Conservation (phyloP, 345 rosid genomes). For the Aethionema arabicum region DNA sequence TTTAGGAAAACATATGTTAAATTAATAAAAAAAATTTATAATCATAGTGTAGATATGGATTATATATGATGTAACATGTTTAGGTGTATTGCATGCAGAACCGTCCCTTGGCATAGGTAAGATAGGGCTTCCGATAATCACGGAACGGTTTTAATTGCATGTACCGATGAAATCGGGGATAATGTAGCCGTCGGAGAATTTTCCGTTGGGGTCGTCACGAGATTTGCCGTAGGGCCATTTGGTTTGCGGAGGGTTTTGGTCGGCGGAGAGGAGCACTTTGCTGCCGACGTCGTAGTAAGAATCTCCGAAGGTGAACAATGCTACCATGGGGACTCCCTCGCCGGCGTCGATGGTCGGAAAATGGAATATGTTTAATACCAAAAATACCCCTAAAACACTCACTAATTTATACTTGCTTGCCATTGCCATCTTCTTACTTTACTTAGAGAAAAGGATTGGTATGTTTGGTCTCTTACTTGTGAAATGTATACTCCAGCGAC, state of each 20-base stretch:
- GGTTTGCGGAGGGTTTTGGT: not conserved
- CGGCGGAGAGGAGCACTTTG: conserved; percentile 15
- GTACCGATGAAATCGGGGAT: conserved; percentile 44
- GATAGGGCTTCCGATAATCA: no score
- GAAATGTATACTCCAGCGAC: no score
- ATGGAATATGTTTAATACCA: conserved; percentile 11
- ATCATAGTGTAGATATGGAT: no score
- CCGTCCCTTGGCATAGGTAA: no score
- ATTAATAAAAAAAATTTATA: no score
- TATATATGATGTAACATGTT: not conserved
- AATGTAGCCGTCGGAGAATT: conserved; percentile 38
- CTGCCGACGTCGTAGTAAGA: conserved; percentile 33
- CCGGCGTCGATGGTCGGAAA: conserved; percentile 22
- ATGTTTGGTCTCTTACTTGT: no score
- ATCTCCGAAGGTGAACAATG: conserved; percentile 34
- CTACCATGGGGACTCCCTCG: conserved; percentile 14
- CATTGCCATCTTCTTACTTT: conserved; percentile 4
- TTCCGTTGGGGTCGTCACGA: conserved; percentile 36
- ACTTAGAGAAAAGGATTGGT: no score
- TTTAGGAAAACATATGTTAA: no score
- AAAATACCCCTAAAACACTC: conserved; percentile 10
- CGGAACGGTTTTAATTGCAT: no score
- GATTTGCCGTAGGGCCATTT: conserved; percentile 42
- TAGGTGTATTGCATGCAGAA: not conserved
- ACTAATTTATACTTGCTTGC: conserved; percentile 1